Evolutionary conservation across 176 grass and related monocot species (phyloP), one percentile per base, ranked within the genome.

Genomic region (Phoenix dactylifera): DNA sequence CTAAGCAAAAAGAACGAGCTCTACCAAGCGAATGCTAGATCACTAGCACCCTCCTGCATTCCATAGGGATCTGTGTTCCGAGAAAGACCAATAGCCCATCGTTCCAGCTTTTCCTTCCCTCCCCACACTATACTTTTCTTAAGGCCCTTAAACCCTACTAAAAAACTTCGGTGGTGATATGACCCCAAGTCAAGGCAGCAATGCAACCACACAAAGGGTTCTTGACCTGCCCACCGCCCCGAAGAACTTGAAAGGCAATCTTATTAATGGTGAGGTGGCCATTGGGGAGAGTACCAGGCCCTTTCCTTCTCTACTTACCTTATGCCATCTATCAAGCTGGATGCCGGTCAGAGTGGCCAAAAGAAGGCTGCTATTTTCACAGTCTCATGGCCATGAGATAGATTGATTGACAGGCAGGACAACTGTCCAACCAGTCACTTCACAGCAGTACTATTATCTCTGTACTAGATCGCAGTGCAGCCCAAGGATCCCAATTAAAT

Each of bases 351-450:
- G 65, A 72, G 52, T 19, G 70, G 74, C 56, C 28, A 65, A 83
- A 83, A 80, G 51, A 79, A 80, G 67, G 61, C 74, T 67, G 75
- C 72, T 67, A 60, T 73, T 55, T 66, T 53, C 77, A 60, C 71
- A 61, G 73, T 66, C 65, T 73, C 44, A 79, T 79, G 72, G 67
- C 70, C 48, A 55, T 57, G 22, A n/a, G 63, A 51, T 55, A 28
- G 64, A 52, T 54, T 64, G 75, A 74, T 75, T 72, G 74, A 67
- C 55, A 72, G 24, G 57, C 61, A 77, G 61, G 61, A 81, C 86
- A 60, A 71, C 73, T 84, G 73, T 77, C 60, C 64, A 71, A 84
- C 74, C 71, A 73, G 78, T 67, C 82, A 70, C 71, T 82, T 89
- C 64, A 51, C 62, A 58, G 62, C 69, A 67, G 57, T 76, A 71